Conservation (phyloP, 169 alveolate genomes). For the Plasmodium inui region DNA sequence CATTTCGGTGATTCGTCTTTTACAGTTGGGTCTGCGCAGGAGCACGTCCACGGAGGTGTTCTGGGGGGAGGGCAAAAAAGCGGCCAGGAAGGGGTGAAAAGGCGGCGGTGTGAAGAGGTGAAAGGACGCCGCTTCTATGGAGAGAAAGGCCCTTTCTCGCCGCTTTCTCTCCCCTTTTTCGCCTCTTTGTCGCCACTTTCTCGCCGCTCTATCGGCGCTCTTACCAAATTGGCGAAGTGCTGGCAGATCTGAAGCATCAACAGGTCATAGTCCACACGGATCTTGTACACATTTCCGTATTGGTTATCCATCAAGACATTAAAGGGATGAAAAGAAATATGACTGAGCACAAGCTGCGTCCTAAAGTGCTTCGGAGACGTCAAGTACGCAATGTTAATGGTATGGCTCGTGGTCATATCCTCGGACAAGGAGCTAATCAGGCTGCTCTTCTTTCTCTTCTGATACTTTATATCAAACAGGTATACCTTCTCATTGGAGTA, state of each 20-base stretch:
- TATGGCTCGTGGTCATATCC: background rate
- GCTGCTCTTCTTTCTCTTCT: background rate
- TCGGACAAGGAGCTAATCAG: background rate
- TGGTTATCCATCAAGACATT: constrained; percentile 41
- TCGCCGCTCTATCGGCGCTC: too few species aligned
- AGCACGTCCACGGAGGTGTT: constrained; percentile 66
- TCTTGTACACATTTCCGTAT: constrained; percentile 38
- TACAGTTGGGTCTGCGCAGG: constrained; percentile 60
- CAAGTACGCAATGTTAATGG: constrained; percentile 35
- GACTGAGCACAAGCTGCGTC: constrained; percentile 16
- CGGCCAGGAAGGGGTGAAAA: background rate
- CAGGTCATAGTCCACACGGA: constrained; percentile 34
- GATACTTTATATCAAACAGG: constrained; percentile 37
- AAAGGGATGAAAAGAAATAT: constrained; percentile 19
- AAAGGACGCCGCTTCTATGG: background rate
- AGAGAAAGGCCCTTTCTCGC: background rate
- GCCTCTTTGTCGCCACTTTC: too few species aligned
- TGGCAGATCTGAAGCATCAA: constrained; percentile 71
- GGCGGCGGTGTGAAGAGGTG: background rate
- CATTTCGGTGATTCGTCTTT: constrained; percentile 60
- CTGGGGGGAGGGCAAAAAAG: background rate
- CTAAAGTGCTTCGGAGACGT: constrained; percentile 47
- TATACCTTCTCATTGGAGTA: constrained; percentile 46
- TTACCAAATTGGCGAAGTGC: constrained; percentile 64
- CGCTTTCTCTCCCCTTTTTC: too few species aligned